Evolutionary conservation across 495 filamentous ascomycete species (phyloP), one percentile per base, ranked within the genome.

Genomic region (Aspergillus asperescens): DNA sequence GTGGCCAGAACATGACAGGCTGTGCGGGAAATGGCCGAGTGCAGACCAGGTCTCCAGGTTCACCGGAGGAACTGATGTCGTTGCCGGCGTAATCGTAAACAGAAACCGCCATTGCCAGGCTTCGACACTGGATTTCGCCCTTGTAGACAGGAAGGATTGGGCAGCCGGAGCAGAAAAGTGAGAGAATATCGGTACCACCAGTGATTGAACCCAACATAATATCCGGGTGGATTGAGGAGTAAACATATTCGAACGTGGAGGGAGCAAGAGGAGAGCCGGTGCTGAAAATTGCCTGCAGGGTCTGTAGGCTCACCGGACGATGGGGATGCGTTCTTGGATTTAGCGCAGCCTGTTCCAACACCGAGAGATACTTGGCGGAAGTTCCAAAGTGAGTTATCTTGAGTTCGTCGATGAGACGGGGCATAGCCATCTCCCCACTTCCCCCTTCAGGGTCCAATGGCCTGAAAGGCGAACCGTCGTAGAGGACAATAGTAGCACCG

Each of bases 151-250:
- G 90, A n/a, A 87, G 73, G 3, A 96, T 79, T 0, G 89, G 89
- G 45, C 85, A 90, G 0, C 90, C 85, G 0, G 86, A 86, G 52
- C 90, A 90, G 65, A 96, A 98, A 29, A 96, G 77, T 0, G 90
- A 96, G 54, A 96, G 84, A 59, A 98, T 96, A 67, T 96, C 90
- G 2, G 90, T 96, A 24, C 90, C 89, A 29, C 89, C 89, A 1
- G 88, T 92, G 58, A 94, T 92, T 50, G 87, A 90, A 47, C 81
- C 87, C 15, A 95, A 75, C 68, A 91, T 88, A 52, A 95, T 77
- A 42, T 77, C 74, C 1, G 82, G 58, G 8, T 87, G 86, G 57
- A 96, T 91, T 6, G 85, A 85, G 5, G 72, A 61, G 71, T 96
- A 96, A 19, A 95, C 81, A 59, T 93, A 98, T 50, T 82, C 73